Conservation (phyloP, 345 rosid species). For the Crucihimalaya himalaica region DNA sequence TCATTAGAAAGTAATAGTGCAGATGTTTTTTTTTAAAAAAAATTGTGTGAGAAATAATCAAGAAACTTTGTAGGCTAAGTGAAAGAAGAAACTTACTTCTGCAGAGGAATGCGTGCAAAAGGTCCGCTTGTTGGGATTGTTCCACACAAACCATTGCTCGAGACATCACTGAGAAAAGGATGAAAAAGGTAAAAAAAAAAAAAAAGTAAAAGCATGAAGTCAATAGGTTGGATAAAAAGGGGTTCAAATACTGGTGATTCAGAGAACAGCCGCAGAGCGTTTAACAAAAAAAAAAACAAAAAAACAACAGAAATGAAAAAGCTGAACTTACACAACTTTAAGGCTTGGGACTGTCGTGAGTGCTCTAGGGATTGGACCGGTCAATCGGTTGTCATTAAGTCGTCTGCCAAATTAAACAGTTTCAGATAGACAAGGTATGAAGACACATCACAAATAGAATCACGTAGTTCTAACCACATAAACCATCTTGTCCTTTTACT, state of each 20-base stretch:
- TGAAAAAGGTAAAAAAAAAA: too few relatives aligned
- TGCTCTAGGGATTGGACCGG: constrained; percentile 68
- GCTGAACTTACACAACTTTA: constrained; percentile 45
- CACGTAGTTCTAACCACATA: not conserved
- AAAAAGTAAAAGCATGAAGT: not conserved
- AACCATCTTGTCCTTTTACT: constrained; percentile 2
- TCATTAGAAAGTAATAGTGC: too few relatives aligned
- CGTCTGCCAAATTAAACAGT: constrained; percentile 49
- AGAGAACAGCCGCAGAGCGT: not conserved
- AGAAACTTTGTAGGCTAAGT: not conserved
- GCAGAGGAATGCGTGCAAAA: constrained; percentile 78
- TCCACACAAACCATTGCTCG: constrained; percentile 90
- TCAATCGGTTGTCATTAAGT: constrained; percentile 78
- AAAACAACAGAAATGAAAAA: not conserved
- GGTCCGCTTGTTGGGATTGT: constrained; percentile 94
- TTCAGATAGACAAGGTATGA: not conserved
- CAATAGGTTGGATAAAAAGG: not conserved
- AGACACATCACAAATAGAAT: not conserved
- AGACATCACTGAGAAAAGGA: constrained; percentile 66
- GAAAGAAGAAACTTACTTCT: constrained; percentile 58
- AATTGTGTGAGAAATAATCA: not conserved
- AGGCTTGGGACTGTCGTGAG: constrained; percentile 38
- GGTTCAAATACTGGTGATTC: not conserved
- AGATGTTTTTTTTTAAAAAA: too few relatives aligned
- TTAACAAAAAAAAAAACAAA: not conserved